These are phyloP conservation scores for Sporothrix phasma DNA, from an alignment of 2,329 filamentous ascomycete species.

Conservation along the genomic window DNA sequence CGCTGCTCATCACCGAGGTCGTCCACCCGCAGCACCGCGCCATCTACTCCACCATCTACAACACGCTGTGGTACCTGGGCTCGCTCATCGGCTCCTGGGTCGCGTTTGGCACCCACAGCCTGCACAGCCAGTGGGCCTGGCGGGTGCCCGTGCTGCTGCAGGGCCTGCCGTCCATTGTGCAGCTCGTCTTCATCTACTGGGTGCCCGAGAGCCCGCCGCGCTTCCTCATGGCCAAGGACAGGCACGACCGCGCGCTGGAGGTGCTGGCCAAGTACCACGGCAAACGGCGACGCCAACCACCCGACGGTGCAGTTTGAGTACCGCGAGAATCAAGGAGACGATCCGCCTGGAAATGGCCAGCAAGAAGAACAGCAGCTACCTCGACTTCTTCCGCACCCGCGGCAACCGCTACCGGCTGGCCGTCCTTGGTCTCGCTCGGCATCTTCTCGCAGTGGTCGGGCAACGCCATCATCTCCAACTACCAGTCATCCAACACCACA, in stretches of 20 bases:
- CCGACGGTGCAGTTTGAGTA: slow-evolving; percentile 55
- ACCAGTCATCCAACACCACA: slow-evolving; percentile 44
- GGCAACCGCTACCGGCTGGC: slow-evolving; percentile 56
- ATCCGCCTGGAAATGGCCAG: slow-evolving; percentile 44
- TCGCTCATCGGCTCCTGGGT: slow-evolving; percentile 21
- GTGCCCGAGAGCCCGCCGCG: slow-evolving; percentile 56
- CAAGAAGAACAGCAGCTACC: slow-evolving; percentile 39
- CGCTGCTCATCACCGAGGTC: slow-evolving; percentile 55
- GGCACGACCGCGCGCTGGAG: slow-evolving; percentile 47
- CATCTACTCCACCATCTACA: slow-evolving; percentile 55
- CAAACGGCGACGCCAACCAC: slow-evolving; percentile 46
- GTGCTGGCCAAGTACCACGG: slow-evolving; percentile 53
- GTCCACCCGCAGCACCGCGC: slow-evolving; percentile 60
- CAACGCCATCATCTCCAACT: slow-evolving; percentile 58
- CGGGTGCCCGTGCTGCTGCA: not conserved
- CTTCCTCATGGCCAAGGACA: slow-evolving; percentile 52
- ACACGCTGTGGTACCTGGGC: slow-evolving; percentile 52
- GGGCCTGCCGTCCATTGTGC: slow-evolving; percentile 38
- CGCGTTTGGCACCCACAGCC: slow-evolving; percentile 18
- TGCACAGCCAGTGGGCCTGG: not conserved
- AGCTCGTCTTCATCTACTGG: slow-evolving; percentile 55
- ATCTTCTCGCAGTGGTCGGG: slow-evolving; percentile 60
- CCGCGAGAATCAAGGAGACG: slow-evolving; percentile 54
- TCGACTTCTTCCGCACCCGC: slow-evolving; percentile 50
- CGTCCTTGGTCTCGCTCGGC: slow-evolving; percentile 51